Conservation (phyloP, 768 basidiomycete species). For the Artomyces pyxidatus region DNA sequence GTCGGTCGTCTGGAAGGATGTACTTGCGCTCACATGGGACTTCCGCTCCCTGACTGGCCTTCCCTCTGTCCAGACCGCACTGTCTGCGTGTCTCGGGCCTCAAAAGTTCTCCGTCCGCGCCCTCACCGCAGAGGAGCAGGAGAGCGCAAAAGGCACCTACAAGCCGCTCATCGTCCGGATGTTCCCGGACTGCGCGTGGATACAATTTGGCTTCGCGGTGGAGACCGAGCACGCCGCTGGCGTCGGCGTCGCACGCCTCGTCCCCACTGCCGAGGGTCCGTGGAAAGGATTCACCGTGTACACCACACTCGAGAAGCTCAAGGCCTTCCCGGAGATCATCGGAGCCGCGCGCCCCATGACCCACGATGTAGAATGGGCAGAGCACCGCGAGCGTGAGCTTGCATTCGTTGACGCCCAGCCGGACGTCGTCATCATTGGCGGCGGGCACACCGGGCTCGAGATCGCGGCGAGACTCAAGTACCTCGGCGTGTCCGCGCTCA, state of each 20-base stretch:
- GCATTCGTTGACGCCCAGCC: conserved; percentile 32
- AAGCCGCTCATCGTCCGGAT: conserved; percentile 18
- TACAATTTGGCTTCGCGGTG: conserved; percentile 32
- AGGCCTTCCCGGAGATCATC: conserved; percentile 28
- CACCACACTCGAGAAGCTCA: conserved; percentile 25
- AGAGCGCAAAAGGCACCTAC: conserved; percentile 18
- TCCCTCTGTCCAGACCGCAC: neutral
- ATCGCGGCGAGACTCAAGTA: conserved; percentile 44
- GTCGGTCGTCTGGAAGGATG: conserved; percentile 33
- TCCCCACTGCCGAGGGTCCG: conserved; percentile 13
- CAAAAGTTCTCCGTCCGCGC: conserved; percentile 25
- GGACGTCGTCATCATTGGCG: conserved; percentile 35
- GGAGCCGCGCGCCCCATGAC: conserved; percentile 23
- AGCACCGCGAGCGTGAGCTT: conserved; percentile 18
- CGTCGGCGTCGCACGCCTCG: conserved; percentile 28
- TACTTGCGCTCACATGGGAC: conserved; percentile 38
- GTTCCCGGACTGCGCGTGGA: conserved; percentile 19
- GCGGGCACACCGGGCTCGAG: conserved; percentile 40
- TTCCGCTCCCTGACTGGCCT: conserved; percentile 24
- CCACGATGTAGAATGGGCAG: conserved; percentile 27
- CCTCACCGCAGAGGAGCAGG: conserved; percentile 23
- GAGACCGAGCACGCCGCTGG: conserved; percentile 25
- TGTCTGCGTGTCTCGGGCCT: neutral
- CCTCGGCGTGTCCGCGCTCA: conserved; percentile 34
- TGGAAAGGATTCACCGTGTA: conserved; percentile 32